phyloP scores from a whole-genome alignment of 345 rosid genomes.

The Gossypium longicalyx region DNA sequence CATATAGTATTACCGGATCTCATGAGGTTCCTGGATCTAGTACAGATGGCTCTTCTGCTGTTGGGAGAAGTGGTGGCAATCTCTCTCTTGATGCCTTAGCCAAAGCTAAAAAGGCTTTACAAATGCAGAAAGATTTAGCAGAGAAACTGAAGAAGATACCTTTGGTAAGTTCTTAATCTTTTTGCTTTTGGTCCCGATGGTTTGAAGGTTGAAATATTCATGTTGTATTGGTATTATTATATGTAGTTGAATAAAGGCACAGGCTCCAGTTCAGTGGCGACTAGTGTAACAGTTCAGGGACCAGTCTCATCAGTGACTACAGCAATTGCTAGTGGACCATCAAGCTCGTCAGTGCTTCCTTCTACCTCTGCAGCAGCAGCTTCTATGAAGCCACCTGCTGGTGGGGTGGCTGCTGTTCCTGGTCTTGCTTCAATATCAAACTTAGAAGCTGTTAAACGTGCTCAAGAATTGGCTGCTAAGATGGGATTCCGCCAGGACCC shows the following conservation, averaged over 20 bases:
- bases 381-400: conserved; percentile 32
- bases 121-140: conserved; percentile 59
- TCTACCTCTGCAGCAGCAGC: conserved; percentile 25
- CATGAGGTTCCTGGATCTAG: conserved; percentile 99
- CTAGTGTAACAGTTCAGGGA: conserved; percentile 24
- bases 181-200: background rate
- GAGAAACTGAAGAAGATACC: conserved; percentile 69
- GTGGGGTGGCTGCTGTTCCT: conserved; percentile 29
- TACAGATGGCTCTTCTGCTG: conserved; percentile 91
- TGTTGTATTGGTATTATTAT: background rate
- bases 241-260: conserved; percentile 47
- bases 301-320: conserved; percentile 21
- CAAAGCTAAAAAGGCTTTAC: conserved; percentile 81
- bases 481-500: conserved; percentile 88
- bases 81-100: conserved; percentile 85
- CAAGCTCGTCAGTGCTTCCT: conserved; percentile 26
- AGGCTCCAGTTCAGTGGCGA: conserved; percentile 35
- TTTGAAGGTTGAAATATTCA: background rate
- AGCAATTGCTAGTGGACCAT: conserved; percentile 19
- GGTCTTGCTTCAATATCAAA: conserved; percentile 43
- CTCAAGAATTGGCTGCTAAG: conserved; percentile 80
- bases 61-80: conserved; percentile 77
- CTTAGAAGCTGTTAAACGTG: conserved; percentile 85
- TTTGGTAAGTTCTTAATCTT: conserved; percentile 35
- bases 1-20: conserved; percentile 95